A percentile compares a stretch with the other conserved stretches of the same genome.
phyloP scores from a whole-genome alignment of 2,329 filamentous ascomycete genomes.

The Aspergillus viridinutans region DNA sequence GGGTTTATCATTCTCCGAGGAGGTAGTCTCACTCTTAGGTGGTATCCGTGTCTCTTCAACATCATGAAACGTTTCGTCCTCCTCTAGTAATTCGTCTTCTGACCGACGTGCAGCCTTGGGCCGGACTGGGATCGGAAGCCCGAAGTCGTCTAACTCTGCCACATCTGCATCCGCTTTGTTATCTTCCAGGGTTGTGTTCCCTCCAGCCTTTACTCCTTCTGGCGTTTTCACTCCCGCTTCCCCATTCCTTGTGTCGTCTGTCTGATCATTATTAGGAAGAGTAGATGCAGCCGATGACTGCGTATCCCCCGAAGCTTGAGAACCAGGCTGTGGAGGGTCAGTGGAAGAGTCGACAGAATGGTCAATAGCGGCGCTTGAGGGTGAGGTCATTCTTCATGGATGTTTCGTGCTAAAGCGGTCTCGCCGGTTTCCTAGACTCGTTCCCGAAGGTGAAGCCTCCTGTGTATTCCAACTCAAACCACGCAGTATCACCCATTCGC shows the following conservation, averaged over 20 bases:
- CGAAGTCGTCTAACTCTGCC: slow-evolving; percentile 35
- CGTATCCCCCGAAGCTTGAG: slow-evolving; percentile 8
- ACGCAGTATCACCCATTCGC: slow-evolving; percentile 16
- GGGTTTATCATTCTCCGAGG: slow-evolving; percentile 1
- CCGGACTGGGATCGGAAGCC: slow-evolving; percentile 33
- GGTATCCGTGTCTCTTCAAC: slow-evolving; percentile 6
- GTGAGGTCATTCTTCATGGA: slow-evolving; percentile 31
- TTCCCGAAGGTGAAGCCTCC: slow-evolving; percentile 5
- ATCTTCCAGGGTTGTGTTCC: neutral
- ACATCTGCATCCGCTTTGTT: slow-evolving; percentile 3
- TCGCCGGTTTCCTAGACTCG: slow-evolving; percentile 4
- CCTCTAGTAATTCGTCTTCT: slow-evolving; percentile 11
- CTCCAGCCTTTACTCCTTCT: too few relatives aligned
- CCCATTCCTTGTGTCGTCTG: slow-evolving; percentile 8
- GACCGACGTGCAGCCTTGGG: slow-evolving; percentile 11
- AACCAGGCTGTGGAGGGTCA: slow-evolving; percentile 8
- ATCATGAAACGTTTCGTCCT: slow-evolving; percentile 19
- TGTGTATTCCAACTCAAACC: slow-evolving; percentile 11
- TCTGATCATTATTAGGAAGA: slow-evolving; percentile 4
- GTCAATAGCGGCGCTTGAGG: slow-evolving; percentile 22
- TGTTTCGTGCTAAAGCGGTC: slow-evolving; percentile 1
- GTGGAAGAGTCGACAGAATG: slow-evolving; percentile 23
- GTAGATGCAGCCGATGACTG: slow-evolving; percentile 11
- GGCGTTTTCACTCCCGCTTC: slow-evolving; percentile 11
- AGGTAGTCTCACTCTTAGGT: neutral